Evolutionary conservation across 1,284 basidiomycete species (phyloP).

Genomic region (Termitomyces sp.): DNA sequence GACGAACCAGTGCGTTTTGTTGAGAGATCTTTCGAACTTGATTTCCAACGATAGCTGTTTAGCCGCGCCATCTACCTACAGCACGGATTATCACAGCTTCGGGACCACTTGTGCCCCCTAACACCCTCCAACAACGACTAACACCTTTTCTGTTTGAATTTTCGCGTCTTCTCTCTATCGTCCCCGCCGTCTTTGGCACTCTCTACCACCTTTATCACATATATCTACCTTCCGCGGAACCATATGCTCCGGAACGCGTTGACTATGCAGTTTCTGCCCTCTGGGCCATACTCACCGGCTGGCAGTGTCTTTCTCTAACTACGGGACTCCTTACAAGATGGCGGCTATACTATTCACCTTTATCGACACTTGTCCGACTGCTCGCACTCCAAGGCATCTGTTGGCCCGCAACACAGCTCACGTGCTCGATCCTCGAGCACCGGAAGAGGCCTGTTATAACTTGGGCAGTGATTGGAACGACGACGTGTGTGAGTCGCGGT

Average conservation of each 20-base stretch:
- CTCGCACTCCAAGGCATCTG: constrained; percentile 82
- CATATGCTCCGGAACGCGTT: constrained; percentile 40
- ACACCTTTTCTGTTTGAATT: constrained; percentile 40
- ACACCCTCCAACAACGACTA: constrained; percentile 32
- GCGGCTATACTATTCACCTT: constrained; percentile 76
- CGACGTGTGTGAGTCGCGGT: constrained; percentile 68
- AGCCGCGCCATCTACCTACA: constrained; percentile 41
- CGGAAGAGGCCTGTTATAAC: constrained; percentile 61
- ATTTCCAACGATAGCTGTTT: not conserved
- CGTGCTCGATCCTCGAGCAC: constrained; percentile 62
- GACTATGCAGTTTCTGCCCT: constrained; percentile 61
- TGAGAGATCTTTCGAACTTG: not conserved
- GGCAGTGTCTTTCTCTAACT: constrained; percentile 75
- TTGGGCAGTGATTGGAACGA: constrained; percentile 80
- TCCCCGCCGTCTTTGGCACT: constrained; percentile 66
- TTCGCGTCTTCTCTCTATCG: constrained; percentile 62
- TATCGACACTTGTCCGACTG: constrained; percentile 77
- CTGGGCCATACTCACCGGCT: constrained; percentile 75
- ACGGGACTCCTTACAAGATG: constrained; percentile 78
- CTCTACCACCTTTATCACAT: constrained; percentile 54
- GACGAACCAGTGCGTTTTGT: constrained; percentile 61
- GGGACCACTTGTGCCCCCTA: constrained; percentile 42
- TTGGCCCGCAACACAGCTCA: constrained; percentile 83
- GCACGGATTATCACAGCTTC: constrained; percentile 49
- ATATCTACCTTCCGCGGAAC: constrained; percentile 35